Evolutionary conservation across 1,139 yeast genomes (phyloP).

Genomic region (Candida labiduridarum): DNA sequence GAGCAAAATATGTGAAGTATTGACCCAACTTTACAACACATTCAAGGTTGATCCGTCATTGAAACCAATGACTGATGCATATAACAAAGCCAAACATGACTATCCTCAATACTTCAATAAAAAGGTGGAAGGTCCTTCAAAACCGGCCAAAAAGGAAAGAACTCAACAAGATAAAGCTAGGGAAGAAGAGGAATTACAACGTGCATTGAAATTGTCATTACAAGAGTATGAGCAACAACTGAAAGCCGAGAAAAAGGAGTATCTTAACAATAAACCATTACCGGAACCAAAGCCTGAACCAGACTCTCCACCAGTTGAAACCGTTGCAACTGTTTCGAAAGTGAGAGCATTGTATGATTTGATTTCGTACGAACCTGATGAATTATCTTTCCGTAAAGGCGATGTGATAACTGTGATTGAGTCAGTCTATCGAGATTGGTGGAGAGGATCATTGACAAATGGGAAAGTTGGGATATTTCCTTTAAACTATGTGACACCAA

Average conservation of each 20-base stretch:
- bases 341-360: slow-evolving; percentile 88
- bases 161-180: slow-evolving; percentile 48
- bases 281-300: slow-evolving; percentile 22
- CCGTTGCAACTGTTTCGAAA: slow-evolving; percentile 57
- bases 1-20: slow-evolving; percentile 62
- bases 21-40: slow-evolving; percentile 62
- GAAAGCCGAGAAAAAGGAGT: slow-evolving; percentile 28
- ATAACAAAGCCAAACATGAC: slow-evolving; percentile 41
- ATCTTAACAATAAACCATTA: slow-evolving; percentile 33
- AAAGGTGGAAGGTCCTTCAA: slow-evolving; percentile 43
- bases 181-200: slow-evolving; percentile 82
- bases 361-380: slow-evolving; percentile 69
- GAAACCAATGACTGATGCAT: slow-evolving; percentile 67
- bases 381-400: slow-evolving; percentile 70
- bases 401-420: slow-evolving; percentile 85
- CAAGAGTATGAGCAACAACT: slow-evolving; percentile 54
- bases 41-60: slow-evolving; percentile 75
- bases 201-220: slow-evolving; percentile 77
- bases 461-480: slow-evolving; percentile 94
- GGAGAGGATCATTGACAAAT: slow-evolving; percentile 78
- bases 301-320: slow-evolving; percentile 22
- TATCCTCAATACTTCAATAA: slow-evolving; percentile 45
- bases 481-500: slow-evolving; percentile 83
- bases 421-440: slow-evolving; percentile 92
- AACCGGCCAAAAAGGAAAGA: slow-evolving; percentile 62